A percentile compares a stretch with the other conserved stretches of the same genome.
Conservation (phyloP, 768 basidiomycete species). For the Fomitopsis pulvina region DNA sequence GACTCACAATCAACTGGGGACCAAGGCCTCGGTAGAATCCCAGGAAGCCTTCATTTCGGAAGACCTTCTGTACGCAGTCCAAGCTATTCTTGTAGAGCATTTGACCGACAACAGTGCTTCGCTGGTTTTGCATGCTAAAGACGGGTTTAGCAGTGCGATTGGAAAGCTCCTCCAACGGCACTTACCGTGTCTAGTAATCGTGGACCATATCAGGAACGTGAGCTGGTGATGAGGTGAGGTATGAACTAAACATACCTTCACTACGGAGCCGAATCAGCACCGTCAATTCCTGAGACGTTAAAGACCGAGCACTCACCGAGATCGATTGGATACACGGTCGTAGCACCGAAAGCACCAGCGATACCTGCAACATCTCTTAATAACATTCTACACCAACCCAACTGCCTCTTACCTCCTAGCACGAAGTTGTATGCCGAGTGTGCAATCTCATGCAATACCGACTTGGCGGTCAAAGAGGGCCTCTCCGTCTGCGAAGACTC, state of each 20-base stretch:
- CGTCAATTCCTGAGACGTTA: slow-evolving; percentile 3
- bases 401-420: slow-evolving; percentile 58
- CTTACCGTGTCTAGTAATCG: slow-evolving; percentile 48
- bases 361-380: slow-evolving; percentile 44
- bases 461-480: slow-evolving; percentile 24
- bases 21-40: slow-evolving; percentile 98
- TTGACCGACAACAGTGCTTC: slow-evolving; percentile 94
- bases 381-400: not conserved
- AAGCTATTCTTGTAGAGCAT: slow-evolving; percentile 93
- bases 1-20: slow-evolving; percentile 81
- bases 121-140: slow-evolving; percentile 91
- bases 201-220: not conserved
- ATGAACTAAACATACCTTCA: slow-evolving; percentile 50
- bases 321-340: slow-evolving; percentile 97
- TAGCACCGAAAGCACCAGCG: slow-evolving; percentile 92
- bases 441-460: slow-evolving; percentile 48
- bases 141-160: not conserved
- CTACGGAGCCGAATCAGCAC: slow-evolving; percentile 28
- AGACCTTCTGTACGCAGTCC: slow-evolving; percentile 91
- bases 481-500: slow-evolving; percentile 34
- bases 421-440: slow-evolving; percentile 83
- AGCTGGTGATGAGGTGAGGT: not conserved
- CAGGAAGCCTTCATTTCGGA: slow-evolving; percentile 85
- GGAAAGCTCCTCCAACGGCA: not conserved
- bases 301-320: slow-evolving; percentile 50